These are phyloP conservation scores for Wolfiporia cocos DNA, from an alignment of 1,284 basidiomycete species.

Conservation along the genomic window DNA sequence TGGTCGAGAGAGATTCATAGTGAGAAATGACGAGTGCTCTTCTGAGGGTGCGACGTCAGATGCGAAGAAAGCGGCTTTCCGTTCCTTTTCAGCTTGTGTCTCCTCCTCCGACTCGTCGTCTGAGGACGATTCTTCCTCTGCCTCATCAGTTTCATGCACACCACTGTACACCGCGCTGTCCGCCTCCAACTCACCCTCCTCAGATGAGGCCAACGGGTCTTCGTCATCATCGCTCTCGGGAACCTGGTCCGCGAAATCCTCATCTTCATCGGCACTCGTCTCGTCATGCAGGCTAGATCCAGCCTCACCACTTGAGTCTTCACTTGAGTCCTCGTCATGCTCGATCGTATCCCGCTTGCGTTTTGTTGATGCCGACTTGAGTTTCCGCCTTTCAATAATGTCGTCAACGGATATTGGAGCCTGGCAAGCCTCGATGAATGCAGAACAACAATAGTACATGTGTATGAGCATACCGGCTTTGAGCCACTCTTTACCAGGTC, in stretches of 20 bases:
- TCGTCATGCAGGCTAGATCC: too few relatives aligned
- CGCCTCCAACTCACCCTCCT: slow-evolving; percentile 33
- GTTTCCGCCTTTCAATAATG: slow-evolving; percentile 73
- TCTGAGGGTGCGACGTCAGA: slow-evolving; percentile 43
- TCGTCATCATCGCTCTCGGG: slow-evolving; percentile 35
- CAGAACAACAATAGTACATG: slow-evolving; percentile 7
- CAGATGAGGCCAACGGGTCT: slow-evolving; percentile 43
- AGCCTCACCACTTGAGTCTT: slow-evolving; percentile 20
- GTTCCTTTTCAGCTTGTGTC: slow-evolving; percentile 66
- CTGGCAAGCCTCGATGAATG: slow-evolving; percentile 29
- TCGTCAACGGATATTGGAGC: slow-evolving; percentile 86
- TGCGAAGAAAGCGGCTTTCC: slow-evolving; percentile 85
- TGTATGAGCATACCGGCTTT: slow-evolving; percentile 48
- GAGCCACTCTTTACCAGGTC: slow-evolving; percentile 59
- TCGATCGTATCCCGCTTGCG: slow-evolving; percentile 56
- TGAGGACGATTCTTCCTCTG: slow-evolving; percentile 30
- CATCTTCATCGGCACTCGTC: too few relatives aligned
- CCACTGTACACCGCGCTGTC: slow-evolving; percentile 36
- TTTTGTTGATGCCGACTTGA: slow-evolving; percentile 40
- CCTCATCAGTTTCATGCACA: slow-evolving; percentile 33
- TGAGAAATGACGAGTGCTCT: slow-evolving; percentile 65
- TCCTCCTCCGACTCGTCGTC: slow-evolving; percentile 55
- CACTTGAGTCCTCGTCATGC: slow-evolving; percentile 24
- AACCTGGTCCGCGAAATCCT: slow-evolving; percentile 18
- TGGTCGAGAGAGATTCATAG: slow-evolving; percentile 87